Conservation (phyloP, 148 eudicot species). For the Amaranthus hypochondriacus region DNA sequence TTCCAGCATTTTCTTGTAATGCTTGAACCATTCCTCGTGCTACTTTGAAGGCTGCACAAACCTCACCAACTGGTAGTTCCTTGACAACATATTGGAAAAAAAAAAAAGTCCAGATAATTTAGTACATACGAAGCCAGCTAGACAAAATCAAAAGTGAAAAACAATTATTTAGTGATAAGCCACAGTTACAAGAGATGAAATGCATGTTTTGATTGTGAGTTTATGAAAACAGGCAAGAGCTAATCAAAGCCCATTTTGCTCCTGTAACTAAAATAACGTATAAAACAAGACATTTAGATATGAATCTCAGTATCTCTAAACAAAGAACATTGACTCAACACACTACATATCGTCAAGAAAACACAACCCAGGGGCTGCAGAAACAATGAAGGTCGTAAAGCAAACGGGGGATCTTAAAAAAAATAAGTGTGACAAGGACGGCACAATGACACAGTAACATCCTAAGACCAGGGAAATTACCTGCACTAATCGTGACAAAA, state of each 20-base stretch:
- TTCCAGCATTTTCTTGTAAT: slow-evolving; percentile 98
- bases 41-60: slow-evolving; percentile 91
- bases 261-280: not conserved
- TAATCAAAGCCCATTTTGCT: not conserved
- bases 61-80: slow-evolving; percentile 88
- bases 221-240: not conserved
- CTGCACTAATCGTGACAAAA: slow-evolving; percentile 91
- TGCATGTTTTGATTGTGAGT: not conserved
- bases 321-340: not conserved
- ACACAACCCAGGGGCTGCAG: not conserved
- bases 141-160: not conserved
- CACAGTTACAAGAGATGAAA: not conserved
- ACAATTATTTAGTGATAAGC: not conserved
- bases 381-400: not conserved
- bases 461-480: slow-evolving; percentile 29
- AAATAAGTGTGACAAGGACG: not conserved
- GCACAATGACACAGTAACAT: not conserved
- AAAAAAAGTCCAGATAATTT: not conserved
- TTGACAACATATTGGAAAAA: slow-evolving; percentile 23
- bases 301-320: not conserved
- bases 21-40: slow-evolving; percentile 98
- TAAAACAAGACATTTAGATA: not conserved
- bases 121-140: slow-evolving; percentile 4
- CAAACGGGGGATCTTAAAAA: not conserved
- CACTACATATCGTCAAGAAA: slow-evolving; percentile 7